phyloP scores from a whole-genome alignment of 2,329 filamentous ascomycete species.

The Aureobasidium sp. region DNA sequence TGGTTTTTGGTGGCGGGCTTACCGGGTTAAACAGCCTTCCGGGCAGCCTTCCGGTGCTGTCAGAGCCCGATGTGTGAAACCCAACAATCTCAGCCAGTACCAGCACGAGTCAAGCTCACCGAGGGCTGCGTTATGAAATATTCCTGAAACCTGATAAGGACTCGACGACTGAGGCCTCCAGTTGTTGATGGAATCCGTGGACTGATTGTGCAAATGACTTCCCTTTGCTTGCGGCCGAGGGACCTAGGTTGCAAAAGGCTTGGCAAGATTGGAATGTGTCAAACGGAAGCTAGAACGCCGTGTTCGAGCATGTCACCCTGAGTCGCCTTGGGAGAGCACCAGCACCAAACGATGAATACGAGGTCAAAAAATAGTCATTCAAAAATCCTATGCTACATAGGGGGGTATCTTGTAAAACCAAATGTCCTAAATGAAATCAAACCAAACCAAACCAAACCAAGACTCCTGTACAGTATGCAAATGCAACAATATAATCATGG shows the following conservation, averaged over 20 bases:
- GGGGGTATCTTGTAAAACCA: constrained; percentile 2
- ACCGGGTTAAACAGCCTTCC: neutral
- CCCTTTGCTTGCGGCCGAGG: neutral
- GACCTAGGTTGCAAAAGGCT: neutral
- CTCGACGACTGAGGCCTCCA: neutral
- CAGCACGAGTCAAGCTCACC: neutral
- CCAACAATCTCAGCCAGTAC: neutral
- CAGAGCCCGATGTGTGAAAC: neutral
- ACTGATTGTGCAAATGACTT: neutral
- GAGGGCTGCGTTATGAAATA: neutral
- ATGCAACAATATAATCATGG: neutral
- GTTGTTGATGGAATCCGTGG: neutral
- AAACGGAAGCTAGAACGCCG: neutral
- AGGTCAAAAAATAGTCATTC: neutral
- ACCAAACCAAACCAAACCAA: neutral
- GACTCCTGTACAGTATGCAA: neutral
- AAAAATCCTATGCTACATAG: neutral
- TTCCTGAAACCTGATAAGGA: neutral
- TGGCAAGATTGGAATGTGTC: neutral
- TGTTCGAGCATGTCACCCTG: neutral
- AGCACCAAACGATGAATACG: neutral
- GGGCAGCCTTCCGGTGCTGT: neutral
- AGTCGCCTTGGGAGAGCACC: neutral
- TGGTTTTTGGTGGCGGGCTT: neutral
- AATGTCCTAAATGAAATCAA: neutral